Evolutionary conservation across 2,329 filamentous ascomycete species (phyloP).

Genomic region (Capronia epimyces): DNA sequence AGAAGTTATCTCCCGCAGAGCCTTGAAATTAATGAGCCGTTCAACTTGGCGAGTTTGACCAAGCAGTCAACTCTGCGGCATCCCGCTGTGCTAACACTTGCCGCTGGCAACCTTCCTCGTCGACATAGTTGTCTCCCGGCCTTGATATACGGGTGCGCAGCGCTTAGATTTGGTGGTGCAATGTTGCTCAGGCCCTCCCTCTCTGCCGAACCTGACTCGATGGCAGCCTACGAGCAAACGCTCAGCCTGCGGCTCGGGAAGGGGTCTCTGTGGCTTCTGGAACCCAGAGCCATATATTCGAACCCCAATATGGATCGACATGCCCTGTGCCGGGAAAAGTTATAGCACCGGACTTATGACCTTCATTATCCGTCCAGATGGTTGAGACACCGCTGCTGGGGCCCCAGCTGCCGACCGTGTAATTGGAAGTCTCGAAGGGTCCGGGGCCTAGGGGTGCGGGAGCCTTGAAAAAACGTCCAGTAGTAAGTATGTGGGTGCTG

Average conservation of each 20-base stretch:
- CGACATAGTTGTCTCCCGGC: too few relatives aligned
- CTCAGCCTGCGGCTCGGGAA: neutral
- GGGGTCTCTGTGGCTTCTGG: neutral
- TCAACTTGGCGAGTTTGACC: too few relatives aligned
- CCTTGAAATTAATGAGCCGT: too few relatives aligned
- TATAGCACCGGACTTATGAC: neutral
- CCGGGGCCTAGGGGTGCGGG: slow-evolving; percentile 8
- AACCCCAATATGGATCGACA: slow-evolving; percentile 7
- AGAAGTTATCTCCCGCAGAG: too few relatives aligned
- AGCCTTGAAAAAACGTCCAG: neutral
- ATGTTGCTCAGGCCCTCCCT: too few relatives aligned
- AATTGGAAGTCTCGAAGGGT: slow-evolving; percentile 7
- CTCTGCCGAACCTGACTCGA: neutral
- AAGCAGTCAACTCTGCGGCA: too few relatives aligned
- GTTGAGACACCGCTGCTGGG: slow-evolving; percentile 8
- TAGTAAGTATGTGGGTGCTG: neutral
- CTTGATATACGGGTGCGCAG: too few relatives aligned
- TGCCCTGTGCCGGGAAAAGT: slow-evolving; percentile 6
- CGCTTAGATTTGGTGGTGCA: too few relatives aligned
- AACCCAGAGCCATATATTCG: slow-evolving; percentile 10
- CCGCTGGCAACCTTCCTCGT: too few relatives aligned
- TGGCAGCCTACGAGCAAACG: neutral
- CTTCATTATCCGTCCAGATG: slow-evolving; percentile 8
- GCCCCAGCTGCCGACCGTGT: slow-evolving; percentile 11
- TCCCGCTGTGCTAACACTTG: too few relatives aligned